Base-by-base conservation (phyloP, 768 basidiomycete species). In the Tylopilus subfusipes region DNA sequence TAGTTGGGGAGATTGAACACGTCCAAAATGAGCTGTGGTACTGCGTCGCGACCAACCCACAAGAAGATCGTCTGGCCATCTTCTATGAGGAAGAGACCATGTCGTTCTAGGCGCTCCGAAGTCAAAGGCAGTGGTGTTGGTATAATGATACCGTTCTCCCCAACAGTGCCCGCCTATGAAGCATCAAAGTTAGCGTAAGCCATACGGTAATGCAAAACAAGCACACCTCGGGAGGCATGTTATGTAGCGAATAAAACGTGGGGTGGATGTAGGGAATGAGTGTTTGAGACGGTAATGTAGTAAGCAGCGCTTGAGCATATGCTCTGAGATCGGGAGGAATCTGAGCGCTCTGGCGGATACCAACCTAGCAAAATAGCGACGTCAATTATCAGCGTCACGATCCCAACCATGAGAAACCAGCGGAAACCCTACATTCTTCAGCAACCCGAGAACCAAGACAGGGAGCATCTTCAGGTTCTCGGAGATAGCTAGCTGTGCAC, bases 51-150 rank as follows among this genome's bases (percentile, higher is more conserved):
- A n/a, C 97, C 97, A 47, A 99, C 84, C 88, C 93, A 98, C 45
- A 98, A 78, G 84, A 99, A 98, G 66, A 99, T 91, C 21, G 90
- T 95, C 72, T 98, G 97, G 1, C 90, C 91, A 69, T 98, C 96
- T 71, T 98, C 97, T 61, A 99, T 97, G 58, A 99, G 73, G 83
- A 88, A 98, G 51, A 99, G 77, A 54, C 97, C 97, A 63, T 98
- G 94, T 47, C 95, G 79, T 72, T 98, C 95, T 50, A 99, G 77
- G 36, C 93, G 81, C 72, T 98, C 96, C n/a, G 92, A 93, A 1
- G 94, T 95, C 54, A 94, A 82, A 24, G 96, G 95, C 5, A 97
- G 76, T 4, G 91, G 81, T 2, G 86, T 84, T 1, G 97, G 97
- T 69, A 98, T 76, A 58, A 95, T 83, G 30, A 97, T 79, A 50